Evolutionary conservation across 805 yeast genomes (phyloP), one percentile per base, ranked within the genome.

Genomic region (Myxozyma udenii): DNA sequence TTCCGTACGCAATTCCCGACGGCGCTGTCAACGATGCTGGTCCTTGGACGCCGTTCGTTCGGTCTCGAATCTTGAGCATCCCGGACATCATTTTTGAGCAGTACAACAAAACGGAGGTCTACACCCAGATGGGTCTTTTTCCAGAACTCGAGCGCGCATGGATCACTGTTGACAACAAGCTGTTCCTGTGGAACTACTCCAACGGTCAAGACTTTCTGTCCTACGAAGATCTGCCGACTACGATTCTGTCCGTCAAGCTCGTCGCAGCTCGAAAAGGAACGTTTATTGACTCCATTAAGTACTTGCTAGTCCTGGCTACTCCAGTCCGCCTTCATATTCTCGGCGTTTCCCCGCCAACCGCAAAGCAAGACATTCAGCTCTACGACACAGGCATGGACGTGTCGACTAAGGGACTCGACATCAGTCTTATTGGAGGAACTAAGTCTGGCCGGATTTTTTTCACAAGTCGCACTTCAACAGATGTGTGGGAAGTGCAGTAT

Each of bases 401-500:
- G 6, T 79, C 95, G 3, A 76, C 84, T 0, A 48, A 83, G 62
- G 96, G 97, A 0, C 69, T 89, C 28, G 79, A 81, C 40, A 87
- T 84, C 14, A 79, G 79, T 62, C 76, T 79, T 39, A 78, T 91
- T 47, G 73, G 77, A 0, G 73, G 78, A 1, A 78, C 79, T 62
- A 79, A 80, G 19, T 69, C 71, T 40, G 85, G 87, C 42, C 89
- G 91, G 50, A 79, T 93, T 3, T 87, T 87, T 65, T 87, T 95
- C 67, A 76, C 86, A 6, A 95, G 95, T n/a, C 77, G 77, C 37
- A 88, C 86, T 59, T 91, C 89, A 1, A 44, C 64, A 18, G 81
- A 90, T 61, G 75, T 93, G 39, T 93, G 96, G 96, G 91, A 87
- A 64, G 72, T 93, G 48, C 83, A 80, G 53, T 93, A 93, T 66